These are phyloP conservation scores for Fusarium scirpi DNA, from an alignment of 2,329 filamentous ascomycete genomes.

Conservation along the genomic window DNA sequence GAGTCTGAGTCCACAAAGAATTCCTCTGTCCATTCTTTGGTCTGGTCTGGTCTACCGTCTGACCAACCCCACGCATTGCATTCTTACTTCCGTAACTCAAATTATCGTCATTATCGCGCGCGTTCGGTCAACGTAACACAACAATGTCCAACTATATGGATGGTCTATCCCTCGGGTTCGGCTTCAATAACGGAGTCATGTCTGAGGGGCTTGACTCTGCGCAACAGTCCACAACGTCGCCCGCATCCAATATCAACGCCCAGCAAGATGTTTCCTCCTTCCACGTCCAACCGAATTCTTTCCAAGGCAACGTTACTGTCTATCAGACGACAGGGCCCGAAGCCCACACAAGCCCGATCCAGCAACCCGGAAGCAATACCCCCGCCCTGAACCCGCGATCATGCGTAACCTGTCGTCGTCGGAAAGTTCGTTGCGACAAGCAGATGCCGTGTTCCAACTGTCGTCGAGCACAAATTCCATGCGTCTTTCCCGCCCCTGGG, in stretches of 20 bases:
- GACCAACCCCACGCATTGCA: conserved; percentile 16
- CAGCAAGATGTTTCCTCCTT: conserved; percentile 34
- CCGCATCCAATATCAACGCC: conserved; percentile 42
- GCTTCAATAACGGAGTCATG: conserved; percentile 43
- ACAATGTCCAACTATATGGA: conserved; percentile 44
- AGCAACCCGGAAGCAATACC: conserved; percentile 50
- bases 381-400: conserved; percentile 61
- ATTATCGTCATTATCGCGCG: conserved; percentile 1
- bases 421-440: conserved; percentile 84
- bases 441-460: conserved; percentile 82
- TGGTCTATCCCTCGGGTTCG: conserved; percentile 39
- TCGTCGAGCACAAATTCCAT: conserved; percentile 75
- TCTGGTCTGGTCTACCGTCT: background rate
- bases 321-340: conserved; percentile 57
- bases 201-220: conserved; percentile 39
- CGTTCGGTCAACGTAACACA: conserved; percentile 31
- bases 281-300: conserved; percentile 36
- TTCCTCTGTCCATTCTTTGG: conserved; percentile 19
- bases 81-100: conserved; percentile 9
- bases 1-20: conserved; percentile 21
- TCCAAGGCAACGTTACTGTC: conserved; percentile 53
- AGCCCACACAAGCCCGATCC: conserved; percentile 53
- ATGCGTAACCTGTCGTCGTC: conserved; percentile 63
- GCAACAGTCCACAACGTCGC: conserved; percentile 40
- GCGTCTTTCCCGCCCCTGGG: conserved; percentile 79